Evolutionary conservation across 306 rosid species (phyloP).

Genomic region (Pachyrhizus erosus): DNA sequence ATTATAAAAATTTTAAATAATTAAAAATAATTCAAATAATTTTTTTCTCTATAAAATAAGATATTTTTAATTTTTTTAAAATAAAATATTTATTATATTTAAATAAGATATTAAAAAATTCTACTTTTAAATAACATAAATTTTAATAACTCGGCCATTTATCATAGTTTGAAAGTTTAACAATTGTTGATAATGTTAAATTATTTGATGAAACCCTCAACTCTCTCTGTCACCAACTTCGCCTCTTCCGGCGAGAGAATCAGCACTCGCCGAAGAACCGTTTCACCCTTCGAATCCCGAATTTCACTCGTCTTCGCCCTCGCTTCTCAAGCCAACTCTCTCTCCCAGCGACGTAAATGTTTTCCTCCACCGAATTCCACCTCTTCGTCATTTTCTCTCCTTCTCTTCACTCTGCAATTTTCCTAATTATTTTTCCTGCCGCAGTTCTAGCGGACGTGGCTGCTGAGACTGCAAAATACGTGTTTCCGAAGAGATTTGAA

Average conservation of each 20-base stretch:
- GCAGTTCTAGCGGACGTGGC: constrained; percentile 72
- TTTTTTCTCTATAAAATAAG: no score
- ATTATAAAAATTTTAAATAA: no score
- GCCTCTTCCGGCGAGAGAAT: constrained; percentile 54
- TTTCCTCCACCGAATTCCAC: neutral
- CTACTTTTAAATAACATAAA: no score
- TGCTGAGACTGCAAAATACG: constrained; percentile 72
- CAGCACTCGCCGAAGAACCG: constrained; percentile 48
- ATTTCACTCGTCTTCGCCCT: constrained; percentile 80
- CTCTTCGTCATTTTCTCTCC: neutral
- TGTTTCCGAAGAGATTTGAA: constrained; percentile 83
- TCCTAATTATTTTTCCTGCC: neutral
- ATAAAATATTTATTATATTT: no score
- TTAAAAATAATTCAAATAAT: no score
- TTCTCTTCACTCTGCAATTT: constrained; percentile 4
- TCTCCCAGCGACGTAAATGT: constrained; percentile 81
- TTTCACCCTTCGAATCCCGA: constrained; percentile 77
- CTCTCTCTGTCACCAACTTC: constrained; percentile 49
- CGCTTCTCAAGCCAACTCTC: constrained; percentile 73
- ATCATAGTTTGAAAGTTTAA: no score
- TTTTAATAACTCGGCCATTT: no score
- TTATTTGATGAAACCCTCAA: no score
- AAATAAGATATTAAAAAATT: no score
- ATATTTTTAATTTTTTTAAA: no score
- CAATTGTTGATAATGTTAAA: no score